Base-by-base conservation (phyloP, 1,284 basidiomycete species). In the Bjerkandera adusta region DNA sequence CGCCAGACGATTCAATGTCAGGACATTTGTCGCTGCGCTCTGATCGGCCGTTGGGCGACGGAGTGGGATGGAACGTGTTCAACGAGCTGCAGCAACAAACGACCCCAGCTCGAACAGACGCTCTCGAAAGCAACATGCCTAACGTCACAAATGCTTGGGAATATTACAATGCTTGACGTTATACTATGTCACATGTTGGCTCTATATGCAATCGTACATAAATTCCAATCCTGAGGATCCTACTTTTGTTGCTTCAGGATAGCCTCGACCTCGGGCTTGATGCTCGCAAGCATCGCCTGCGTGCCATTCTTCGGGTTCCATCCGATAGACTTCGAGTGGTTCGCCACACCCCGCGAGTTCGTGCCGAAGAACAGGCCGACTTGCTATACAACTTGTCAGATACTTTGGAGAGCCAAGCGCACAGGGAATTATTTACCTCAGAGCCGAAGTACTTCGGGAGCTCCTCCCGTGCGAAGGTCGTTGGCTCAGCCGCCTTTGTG, bases 281-380 rank as follows among this genome's bases (percentile, higher is more conserved):
- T 55, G 33, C 62, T 65, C 22, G 57, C 60, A 13, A 68, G 45
- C 54, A 70, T 59, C 43, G 69, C 68, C 32, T 54, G 47, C 5
- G 53, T 66, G 16, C 50, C 61, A 36, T 68, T 57, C 42, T 55
- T 57, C 13, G 68, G 62, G 40, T 58, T 61, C 69, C 68, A 71
- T 2, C 73, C 74, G 26, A 76, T 60, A n/a, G 62, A 58, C 39
- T 68, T 64, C 12, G 67, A 64, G 37, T 68, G 63, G 26, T 68
- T 68, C 1, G 67, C 70, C 4, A 66, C 59, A 33, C 64, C 68
- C 16, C 74, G 64, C 16, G 68, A 68, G 57, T 76, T 77, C 4
- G 64, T 57, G 4, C 73, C 73, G 16, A 62, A 53, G 52, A 63
- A 69, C 16, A 52, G 25, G 6, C 43, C 48, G 11, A 36, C n/a